Evolutionary conservation across 352 stramenopile genomes (phyloP).

Genomic region (Phytophthora crassamura): DNA sequence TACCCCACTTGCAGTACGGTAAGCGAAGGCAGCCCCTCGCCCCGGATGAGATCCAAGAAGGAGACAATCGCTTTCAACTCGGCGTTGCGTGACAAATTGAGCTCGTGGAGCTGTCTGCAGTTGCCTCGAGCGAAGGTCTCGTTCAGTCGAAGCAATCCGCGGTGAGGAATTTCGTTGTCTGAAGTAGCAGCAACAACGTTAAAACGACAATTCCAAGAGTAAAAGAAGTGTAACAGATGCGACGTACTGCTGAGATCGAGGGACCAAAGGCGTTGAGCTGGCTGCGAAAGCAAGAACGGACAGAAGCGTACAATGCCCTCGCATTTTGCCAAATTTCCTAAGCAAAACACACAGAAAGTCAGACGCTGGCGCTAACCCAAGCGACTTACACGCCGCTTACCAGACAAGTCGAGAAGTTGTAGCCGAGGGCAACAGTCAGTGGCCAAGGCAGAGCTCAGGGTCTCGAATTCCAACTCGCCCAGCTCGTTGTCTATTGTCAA

Average conservation of each 20-base stretch:
- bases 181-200: neutral
- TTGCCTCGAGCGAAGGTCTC: constrained; percentile 48
- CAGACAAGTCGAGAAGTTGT: constrained; percentile 48
- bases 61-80: constrained; percentile 46
- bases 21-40: constrained; percentile 55
- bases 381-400: constrained; percentile 15
- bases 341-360: neutral
- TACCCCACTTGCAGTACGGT: constrained; percentile 56
- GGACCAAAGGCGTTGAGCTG: constrained; percentile 36
- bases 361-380: too few relatives aligned
- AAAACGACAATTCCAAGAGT: constrained; percentile 3
- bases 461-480: constrained; percentile 43
- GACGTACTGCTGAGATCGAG: constrained; percentile 63
- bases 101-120: constrained; percentile 52
- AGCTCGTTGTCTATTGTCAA: constrained; percentile 47
- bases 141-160: constrained; percentile 42
- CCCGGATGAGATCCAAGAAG: constrained; percentile 66
- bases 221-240: neutral
- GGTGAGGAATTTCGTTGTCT: constrained; percentile 64
- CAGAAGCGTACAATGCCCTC: constrained; percentile 56
- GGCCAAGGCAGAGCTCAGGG: constrained; percentile 30
- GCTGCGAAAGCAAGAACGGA: constrained; percentile 40
- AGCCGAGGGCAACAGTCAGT: constrained; percentile 33
- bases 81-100: constrained; percentile 63
- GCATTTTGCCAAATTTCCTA: constrained; percentile 53